Evolutionary conservation across 192 early-diverging fungal species (phyloP).

Genomic region (Kappamyces sp.): DNA sequence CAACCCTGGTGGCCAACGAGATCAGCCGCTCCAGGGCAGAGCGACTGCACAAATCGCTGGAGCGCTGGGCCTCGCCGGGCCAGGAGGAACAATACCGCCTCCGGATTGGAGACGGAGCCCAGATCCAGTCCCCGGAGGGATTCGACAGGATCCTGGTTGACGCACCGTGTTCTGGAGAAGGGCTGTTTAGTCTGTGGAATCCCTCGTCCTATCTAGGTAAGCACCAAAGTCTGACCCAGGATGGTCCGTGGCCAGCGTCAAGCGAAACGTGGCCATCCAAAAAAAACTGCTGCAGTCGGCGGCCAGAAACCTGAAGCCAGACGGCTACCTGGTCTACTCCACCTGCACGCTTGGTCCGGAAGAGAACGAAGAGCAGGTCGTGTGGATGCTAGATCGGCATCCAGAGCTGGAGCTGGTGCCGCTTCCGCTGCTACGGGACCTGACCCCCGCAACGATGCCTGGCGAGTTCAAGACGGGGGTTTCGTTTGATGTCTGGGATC

Average conservation of each 20-base stretch:
- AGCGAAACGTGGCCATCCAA: constrained; percentile 72
- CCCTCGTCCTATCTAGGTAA: constrained; percentile 7
- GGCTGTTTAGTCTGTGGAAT: constrained; percentile 57
- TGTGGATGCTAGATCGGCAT: constrained; percentile 74
- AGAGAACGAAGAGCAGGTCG: constrained; percentile 86
- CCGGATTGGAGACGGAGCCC: background rate
- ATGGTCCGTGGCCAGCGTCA: constrained; percentile 74
- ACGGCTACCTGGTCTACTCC: constrained; percentile 86
- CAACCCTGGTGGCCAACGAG: constrained; percentile 17
- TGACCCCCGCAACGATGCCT: background rate
- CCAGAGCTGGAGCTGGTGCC: constrained; percentile 75
- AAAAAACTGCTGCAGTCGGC: constrained; percentile 76
- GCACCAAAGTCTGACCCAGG: constrained; percentile 37
- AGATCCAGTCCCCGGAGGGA: constrained; percentile 5
- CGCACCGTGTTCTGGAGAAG: constrained; percentile 87
- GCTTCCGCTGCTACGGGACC: background rate
- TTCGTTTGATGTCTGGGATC: background rate
- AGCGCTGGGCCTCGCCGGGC: background rate
- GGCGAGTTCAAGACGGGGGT: background rate
- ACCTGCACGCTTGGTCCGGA: constrained; percentile 86
- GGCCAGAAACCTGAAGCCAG: constrained; percentile 75
- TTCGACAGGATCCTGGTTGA: constrained; percentile 90
- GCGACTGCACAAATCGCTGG: constrained; percentile 5
- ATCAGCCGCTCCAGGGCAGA: background rate
- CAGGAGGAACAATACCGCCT: background rate